Evolutionary conservation across 2,329 filamentous ascomycete species (phyloP).

Genomic region (Elsinoe necatrix): DNA sequence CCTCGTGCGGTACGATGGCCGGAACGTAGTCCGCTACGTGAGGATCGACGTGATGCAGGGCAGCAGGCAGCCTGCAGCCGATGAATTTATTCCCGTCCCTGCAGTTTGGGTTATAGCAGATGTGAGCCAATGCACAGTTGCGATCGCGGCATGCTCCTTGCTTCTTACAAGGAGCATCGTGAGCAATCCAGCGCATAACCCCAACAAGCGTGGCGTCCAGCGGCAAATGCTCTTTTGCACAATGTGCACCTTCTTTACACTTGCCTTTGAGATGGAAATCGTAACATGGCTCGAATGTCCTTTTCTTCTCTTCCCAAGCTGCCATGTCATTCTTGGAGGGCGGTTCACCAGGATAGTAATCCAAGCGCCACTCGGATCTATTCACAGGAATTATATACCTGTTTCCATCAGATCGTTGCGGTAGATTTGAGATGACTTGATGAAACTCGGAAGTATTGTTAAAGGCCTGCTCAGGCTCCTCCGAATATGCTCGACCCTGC

Average conservation of each 20-base stretch:
- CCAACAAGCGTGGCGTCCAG: conserved; percentile 34
- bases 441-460: background rate
- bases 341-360: conserved; percentile 34
- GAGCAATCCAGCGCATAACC: conserved; percentile 39
- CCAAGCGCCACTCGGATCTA: conserved; percentile 40
- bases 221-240: conserved; percentile 40
- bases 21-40: conserved; percentile 14
- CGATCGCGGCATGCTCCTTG: conserved; percentile 35
- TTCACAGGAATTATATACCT: conserved; percentile 39
- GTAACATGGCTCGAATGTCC: conserved; percentile 33
- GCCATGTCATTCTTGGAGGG: conserved; percentile 35
- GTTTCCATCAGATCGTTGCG: conserved; percentile 21
- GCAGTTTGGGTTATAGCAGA: conserved; percentile 33
- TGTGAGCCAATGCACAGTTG: conserved; percentile 41
- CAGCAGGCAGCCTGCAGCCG: conserved; percentile 20
- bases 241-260: conserved; percentile 29
- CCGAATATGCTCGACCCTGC: conserved; percentile 1
- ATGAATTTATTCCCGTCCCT: conserved; percentile 22
- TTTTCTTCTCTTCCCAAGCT: background rate
- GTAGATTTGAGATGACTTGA: conserved; percentile 19
- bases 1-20: conserved; percentile 7
- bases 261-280: conserved; percentile 35
- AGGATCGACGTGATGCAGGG: conserved; percentile 17
- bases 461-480: background rate
- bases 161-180: conserved; percentile 35